phyloP scores from a whole-genome alignment of 2,329 filamentous ascomycete species.

The Clarireedia sp. region DNA sequence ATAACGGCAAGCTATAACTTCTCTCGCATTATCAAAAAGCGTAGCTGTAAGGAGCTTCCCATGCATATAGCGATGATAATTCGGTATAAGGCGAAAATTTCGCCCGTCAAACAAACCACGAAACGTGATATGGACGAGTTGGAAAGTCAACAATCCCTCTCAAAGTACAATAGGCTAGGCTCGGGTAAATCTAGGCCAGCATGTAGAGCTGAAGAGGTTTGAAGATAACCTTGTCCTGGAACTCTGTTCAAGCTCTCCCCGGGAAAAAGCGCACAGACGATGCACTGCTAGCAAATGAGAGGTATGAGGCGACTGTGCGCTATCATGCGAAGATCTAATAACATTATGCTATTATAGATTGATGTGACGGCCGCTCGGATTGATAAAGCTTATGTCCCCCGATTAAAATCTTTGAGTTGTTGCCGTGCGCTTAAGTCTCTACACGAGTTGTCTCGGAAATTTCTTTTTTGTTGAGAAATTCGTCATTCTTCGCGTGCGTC shows the following conservation, averaged over 20 bases:
- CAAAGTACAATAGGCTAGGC: neutral
- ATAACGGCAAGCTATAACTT: neutral
- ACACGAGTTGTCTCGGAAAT: neutral
- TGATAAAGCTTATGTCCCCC: neutral
- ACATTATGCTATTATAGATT: neutral
- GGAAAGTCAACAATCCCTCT: neutral
- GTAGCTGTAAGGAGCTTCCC: neutral
- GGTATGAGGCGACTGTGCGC: neutral
- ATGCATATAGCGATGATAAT: neutral
- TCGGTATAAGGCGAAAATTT: neutral
- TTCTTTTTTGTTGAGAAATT: neutral
- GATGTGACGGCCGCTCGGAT: neutral
- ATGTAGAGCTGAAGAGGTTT: neutral
- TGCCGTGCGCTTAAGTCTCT: neutral
- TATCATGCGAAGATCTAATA: slow-evolving; percentile 5
- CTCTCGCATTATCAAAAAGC: neutral
- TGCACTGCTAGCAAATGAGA: neutral
- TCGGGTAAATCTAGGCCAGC: neutral
- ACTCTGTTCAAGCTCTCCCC: neutral
- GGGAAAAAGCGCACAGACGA: neutral
- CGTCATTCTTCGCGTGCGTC: neutral
- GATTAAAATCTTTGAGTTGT: neutral
- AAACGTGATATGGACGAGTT: neutral
- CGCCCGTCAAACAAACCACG: neutral
- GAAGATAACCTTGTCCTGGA: slow-evolving; percentile 5